Conservation (phyloP, 108 stramenopile genomes). For the Cyclotella atomus region DNA sequence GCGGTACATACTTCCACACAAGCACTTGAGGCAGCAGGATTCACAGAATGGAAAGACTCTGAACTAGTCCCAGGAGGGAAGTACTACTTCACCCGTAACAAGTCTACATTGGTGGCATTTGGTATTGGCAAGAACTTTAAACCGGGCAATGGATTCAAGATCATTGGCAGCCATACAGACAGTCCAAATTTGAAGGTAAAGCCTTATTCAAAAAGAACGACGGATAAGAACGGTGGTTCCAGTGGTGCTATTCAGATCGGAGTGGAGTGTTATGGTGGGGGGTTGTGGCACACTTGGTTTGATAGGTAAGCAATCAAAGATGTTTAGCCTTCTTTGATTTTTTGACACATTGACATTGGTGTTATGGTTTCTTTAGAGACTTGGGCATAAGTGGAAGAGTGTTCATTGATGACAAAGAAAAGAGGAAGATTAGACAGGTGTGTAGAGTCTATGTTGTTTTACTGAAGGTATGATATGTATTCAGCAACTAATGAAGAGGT, state of each 20-base stretch:
- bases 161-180: constrained; percentile 96
- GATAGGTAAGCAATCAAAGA: too few species aligned
- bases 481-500: too few species aligned
- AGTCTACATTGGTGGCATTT: constrained; percentile 92
- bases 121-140: constrained; percentile 77
- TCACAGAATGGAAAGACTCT: constrained; percentile 62
- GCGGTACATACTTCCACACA: constrained; percentile 66
- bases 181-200: constrained; percentile 92
- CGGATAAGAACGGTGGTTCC: constrained; percentile 33
- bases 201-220: constrained; percentile 78
- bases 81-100: constrained; percentile 95
- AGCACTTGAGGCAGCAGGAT: constrained; percentile 62
- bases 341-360: too few species aligned
- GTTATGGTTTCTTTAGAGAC: too few species aligned
- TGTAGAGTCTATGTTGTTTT: too few species aligned
- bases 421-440: constrained; percentile 46
- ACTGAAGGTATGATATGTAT: too few species aligned
- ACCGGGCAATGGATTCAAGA: constrained; percentile 75
- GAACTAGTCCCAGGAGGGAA: constrained; percentile 72
- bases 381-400: constrained; percentile 93
- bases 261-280: constrained; percentile 87
- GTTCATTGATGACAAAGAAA: constrained; percentile 59
- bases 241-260: constrained; percentile 67
- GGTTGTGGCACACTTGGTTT: constrained; percentile 89
- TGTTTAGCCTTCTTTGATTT: too few species aligned